A percentile compares a stretch with the other conserved stretches of the same genome.
Evolutionary conservation across 1,284 basidiomycete species (phyloP).

Genomic region (Naganishia liquefaciens): DNA sequence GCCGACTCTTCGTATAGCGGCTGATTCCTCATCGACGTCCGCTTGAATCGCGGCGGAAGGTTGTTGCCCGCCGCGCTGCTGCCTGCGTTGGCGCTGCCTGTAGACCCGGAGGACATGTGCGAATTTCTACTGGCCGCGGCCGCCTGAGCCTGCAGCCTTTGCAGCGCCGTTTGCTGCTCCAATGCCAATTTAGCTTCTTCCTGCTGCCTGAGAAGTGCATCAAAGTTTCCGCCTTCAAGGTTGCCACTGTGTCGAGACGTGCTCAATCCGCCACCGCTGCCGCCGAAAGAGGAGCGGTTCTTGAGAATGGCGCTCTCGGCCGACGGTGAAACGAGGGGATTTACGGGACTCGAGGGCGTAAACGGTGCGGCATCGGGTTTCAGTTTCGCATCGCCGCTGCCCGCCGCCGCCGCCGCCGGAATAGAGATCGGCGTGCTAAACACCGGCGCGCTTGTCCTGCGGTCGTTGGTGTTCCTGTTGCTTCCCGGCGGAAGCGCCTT

Average conservation of each 20-base stretch:
- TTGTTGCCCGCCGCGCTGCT: conserved; percentile 31
- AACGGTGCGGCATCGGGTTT: conserved; percentile 54
- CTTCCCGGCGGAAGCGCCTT: conserved; percentile 23
- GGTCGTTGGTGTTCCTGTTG: conserved; percentile 7
- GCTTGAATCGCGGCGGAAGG: conserved; percentile 33
- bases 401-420: no score
- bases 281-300: conserved; percentile 67
- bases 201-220: conserved; percentile 39
- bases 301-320: conserved; percentile 36
- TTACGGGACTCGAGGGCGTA: conserved; percentile 46
- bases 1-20: conserved; percentile 52
- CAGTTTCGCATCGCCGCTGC: conserved; percentile 42
- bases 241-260: conserved; percentile 38
- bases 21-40: conserved; percentile 28
- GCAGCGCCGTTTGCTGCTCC: conserved; percentile 30
- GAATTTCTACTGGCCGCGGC: conserved; percentile 20
- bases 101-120: conserved; percentile 18
- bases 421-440: conserved; percentile 34
- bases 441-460: conserved; percentile 32
- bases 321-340: conserved; percentile 38
- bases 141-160: conserved; percentile 36
- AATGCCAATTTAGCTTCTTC: conserved; percentile 54
- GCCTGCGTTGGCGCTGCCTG: conserved; percentile 3
- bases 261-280: conserved; percentile 34
- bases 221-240: conserved; percentile 18